phyloP scores from a whole-genome alignment of 306 rosid species.

The Prinsepia uniflora region DNA sequence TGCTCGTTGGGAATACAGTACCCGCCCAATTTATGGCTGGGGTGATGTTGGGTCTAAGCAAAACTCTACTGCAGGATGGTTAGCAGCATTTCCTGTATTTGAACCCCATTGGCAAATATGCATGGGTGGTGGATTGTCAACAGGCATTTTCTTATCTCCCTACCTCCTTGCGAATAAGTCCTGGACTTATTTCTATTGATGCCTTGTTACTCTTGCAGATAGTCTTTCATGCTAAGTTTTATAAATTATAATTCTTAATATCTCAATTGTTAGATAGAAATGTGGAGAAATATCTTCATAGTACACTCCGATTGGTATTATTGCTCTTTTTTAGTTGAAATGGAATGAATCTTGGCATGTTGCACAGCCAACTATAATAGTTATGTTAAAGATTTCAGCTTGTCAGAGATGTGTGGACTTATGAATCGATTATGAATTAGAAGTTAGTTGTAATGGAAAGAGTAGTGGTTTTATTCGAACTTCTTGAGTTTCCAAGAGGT shows the following conservation, averaged over 20 bases:
- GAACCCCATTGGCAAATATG: constrained; percentile 99
- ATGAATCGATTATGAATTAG: background rate
- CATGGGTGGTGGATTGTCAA: constrained; percentile 87
- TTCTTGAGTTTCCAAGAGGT: background rate
- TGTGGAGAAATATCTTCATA: background rate
- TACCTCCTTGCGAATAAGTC: constrained; percentile 6
- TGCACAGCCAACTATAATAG: background rate
- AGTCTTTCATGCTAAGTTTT: constrained; percentile 1
- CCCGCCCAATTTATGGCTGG: constrained; percentile 89
- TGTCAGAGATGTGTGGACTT: background rate
- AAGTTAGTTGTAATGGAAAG: background rate
- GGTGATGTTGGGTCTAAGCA: constrained; percentile 81
- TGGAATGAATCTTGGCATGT: background rate
- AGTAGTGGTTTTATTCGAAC: background rate
- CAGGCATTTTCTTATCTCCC: constrained; percentile 54
- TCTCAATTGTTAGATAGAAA: background rate
- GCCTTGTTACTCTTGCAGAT: background rate
- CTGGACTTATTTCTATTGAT: constrained; percentile 11
- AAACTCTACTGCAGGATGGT: constrained; percentile 98
- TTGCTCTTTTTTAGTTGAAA: background rate
- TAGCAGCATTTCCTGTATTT: constrained; percentile 95
- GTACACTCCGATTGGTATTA: background rate
- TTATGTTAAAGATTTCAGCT: background rate
- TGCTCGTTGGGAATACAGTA: constrained; percentile 92
- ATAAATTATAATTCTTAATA: constrained; percentile 14